Base-by-base conservation (phyloP, 1,284 basidiomycete species). In the Tilletia horrida region DNA sequence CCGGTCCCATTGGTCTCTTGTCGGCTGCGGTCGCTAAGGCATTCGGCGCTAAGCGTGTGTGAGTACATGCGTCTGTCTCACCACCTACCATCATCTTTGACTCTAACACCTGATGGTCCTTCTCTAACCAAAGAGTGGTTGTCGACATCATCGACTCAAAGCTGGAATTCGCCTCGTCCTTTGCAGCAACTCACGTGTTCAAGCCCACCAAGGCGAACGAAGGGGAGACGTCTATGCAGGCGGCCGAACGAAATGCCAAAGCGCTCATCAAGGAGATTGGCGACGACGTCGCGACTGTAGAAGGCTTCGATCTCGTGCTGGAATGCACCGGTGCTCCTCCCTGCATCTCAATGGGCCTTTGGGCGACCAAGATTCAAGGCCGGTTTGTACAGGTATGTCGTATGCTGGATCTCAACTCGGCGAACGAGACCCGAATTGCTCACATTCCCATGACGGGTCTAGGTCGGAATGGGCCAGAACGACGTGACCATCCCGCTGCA, bases 21-120 rank as follows among this genome's bases (percentile, higher is more conserved):
- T 90, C 88, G 80, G 93, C 94, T 88, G 93, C 91, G 3, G 92
- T 93, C 25, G 92, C 92, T 31, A 92, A 90, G 80, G 93, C 84
- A n/a, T 84, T 83, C 75, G 83, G 81, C 0, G 84, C 82, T 8
- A 76, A 73, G 66, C 66, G 72, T 14, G 74, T 79, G 70, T 68
- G 27, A 64, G 66, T 76, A 16, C 2, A 25, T 23, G 6, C 21
- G 11, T 48, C 50, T 64, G 68, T 50, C 31, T 57, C 43, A 1
- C n/a, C 16, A 27, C n/a, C 47, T 62, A 13, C n/a, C 45, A 25
- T 44, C 43, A 8, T 18, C 8, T 18, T 18, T 44, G 43, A 8
- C 18, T 44, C 9, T 44, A n/a, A n/a, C n/a, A n/a, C n/a, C n/a
- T n/a, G n/a, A n/a, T n/a, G n/a, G n/a, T n/a, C n/a, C n/a, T n/a